phyloP scores from a whole-genome alignment of 805 yeast genomes.

The Sporopachydermia lactativora region DNA sequence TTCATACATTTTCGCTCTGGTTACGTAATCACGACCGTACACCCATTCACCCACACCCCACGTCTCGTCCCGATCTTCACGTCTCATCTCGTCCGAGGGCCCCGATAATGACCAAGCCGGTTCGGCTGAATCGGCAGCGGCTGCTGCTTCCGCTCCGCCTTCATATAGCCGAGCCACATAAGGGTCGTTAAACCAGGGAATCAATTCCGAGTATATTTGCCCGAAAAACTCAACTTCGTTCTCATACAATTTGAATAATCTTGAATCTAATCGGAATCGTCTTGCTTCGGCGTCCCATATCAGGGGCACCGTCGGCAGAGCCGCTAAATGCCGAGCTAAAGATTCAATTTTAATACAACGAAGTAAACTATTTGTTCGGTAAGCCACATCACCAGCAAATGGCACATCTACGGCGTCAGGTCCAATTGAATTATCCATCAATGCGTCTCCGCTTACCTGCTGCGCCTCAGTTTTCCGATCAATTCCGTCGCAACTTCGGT shows the following conservation, averaged over 20 bases:
- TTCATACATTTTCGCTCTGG: not conserved
- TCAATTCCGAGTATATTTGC: not conserved
- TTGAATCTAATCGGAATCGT: not conserved
- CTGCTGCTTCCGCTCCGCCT: too few relatives aligned
- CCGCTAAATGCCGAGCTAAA: not conserved
- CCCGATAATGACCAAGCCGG: too few relatives aligned
- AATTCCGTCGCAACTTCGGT: not conserved
- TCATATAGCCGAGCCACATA: not conserved
- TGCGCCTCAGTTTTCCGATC: not conserved
- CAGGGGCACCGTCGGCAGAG: not conserved
- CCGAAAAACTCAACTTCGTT: constrained; percentile 1
- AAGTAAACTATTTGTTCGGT: not conserved
- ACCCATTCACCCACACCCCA: too few relatives aligned
- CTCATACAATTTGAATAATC: not conserved
- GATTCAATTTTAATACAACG: not conserved
- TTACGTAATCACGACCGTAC: too few relatives aligned
- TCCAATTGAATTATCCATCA: not conserved
- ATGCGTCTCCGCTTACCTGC: not conserved
- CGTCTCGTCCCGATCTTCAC: too few relatives aligned
- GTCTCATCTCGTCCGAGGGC: too few relatives aligned
- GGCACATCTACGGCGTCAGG: not conserved
- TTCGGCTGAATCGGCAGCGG: too few relatives aligned
- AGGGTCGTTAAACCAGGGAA: not conserved
- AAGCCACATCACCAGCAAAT: not conserved
- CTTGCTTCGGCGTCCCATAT: not conserved